phyloP scores from a whole-genome alignment of 139 green algal species.

The Trebouxia sp. region DNA sequence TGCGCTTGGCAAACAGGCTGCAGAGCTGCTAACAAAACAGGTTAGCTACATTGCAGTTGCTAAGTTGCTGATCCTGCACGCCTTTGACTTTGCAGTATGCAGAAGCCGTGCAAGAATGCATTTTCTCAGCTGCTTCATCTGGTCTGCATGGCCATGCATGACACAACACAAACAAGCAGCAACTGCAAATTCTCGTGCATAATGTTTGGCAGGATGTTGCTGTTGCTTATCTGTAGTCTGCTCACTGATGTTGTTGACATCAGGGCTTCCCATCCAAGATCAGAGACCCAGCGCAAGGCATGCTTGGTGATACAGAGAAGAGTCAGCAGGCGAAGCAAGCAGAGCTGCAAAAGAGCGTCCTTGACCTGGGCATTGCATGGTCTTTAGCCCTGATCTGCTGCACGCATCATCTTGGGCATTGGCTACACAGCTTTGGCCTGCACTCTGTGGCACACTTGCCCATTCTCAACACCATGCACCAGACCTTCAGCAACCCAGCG shows the following conservation, averaged over 20 bases:
- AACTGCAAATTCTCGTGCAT: too few relatives aligned
- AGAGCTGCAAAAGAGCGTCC: conserved; percentile 55
- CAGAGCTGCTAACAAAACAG: conserved; percentile 58
- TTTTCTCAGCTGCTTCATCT: background rate
- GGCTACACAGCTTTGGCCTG: conserved; percentile 58
- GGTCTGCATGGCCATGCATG: background rate
- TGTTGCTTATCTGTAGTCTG: too few relatives aligned
- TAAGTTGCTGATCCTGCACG: background rate
- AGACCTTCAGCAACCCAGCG: conserved; percentile 46
- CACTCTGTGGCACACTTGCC: conserved; percentile 61
- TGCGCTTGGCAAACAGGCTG: conserved; percentile 29
- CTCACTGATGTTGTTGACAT: background rate
- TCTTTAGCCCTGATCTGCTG: conserved; percentile 78
- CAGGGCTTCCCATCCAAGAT: conserved; percentile 75
- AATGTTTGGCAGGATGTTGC: too few relatives aligned
- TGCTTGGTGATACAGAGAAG: conserved; percentile 42
- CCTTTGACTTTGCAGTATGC: background rate
- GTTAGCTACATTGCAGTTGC: background rate
- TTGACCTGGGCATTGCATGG: conserved; percentile 74
- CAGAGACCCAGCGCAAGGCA: conserved; percentile 32
- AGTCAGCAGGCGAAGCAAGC: conserved; percentile 43
- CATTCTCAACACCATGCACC: conserved; percentile 62
- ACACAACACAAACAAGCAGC: too few relatives aligned
- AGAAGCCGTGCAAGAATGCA: too few relatives aligned
- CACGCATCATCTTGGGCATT: conserved; percentile 83